A percentile compares a stretch with the other conserved stretches of the same genome.
phyloP scores from a whole-genome alignment of 1,139 yeast species.

The Blastobotrys elegans region DNA sequence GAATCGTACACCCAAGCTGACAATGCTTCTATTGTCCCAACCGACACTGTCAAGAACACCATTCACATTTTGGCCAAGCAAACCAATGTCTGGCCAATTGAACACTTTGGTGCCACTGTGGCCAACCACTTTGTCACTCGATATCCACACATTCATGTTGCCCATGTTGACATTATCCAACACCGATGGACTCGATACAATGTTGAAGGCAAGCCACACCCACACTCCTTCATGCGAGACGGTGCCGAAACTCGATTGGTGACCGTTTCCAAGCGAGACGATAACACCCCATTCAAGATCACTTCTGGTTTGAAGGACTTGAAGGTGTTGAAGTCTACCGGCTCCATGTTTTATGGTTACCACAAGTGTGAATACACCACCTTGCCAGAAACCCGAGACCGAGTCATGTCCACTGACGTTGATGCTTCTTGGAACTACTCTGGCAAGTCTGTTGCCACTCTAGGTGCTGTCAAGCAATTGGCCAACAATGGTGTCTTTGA shows the following conservation, averaged over 20 bases:
- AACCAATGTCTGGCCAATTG: constrained; percentile 78
- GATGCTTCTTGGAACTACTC: constrained; percentile 71
- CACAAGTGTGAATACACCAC: constrained; percentile 85
- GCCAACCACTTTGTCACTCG: constrained; percentile 68
- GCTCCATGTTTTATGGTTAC: constrained; percentile 87
- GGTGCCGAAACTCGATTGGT: constrained; percentile 76
- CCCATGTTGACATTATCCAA: constrained; percentile 64
- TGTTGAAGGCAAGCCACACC: constrained; percentile 69
- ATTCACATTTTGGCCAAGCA: constrained; percentile 74
- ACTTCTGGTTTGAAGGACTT: constrained; percentile 75
- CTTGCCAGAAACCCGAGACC: constrained; percentile 71
- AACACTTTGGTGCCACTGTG: constrained; percentile 78
- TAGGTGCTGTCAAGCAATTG: constrained; percentile 46
- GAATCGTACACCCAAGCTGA: constrained; percentile 81
- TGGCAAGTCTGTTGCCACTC: constrained; percentile 44
- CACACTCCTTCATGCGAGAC: constrained; percentile 78
- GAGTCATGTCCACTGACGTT: constrained; percentile 84
- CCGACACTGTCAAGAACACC: constrained; percentile 91
- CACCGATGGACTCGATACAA: constrained; percentile 72
- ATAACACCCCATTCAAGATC: constrained; percentile 45
- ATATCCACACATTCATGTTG: constrained; percentile 69
- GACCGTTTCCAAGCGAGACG: constrained; percentile 45
- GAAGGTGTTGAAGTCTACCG: constrained; percentile 88
- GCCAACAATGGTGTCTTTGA: constrained; percentile 66
- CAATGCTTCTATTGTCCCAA: constrained; percentile 83